Conservation (phyloP, 257 asterid genomes). For the Solanum sejunctum region DNA sequence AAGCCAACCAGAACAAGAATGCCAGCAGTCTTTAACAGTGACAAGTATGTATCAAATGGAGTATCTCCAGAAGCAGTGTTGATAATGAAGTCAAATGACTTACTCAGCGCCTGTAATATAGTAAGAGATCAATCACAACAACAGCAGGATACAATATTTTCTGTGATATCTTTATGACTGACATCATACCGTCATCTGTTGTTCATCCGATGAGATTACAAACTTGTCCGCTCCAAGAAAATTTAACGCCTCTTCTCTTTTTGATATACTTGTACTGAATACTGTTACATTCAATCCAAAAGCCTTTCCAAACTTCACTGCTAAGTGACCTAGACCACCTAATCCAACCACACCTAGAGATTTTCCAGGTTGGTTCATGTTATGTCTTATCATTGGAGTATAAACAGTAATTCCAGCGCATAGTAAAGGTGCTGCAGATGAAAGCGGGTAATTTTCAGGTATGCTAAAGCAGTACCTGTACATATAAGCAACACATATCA, state of each 20-base stretch:
- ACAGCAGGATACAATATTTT: neutral
- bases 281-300: constrained; percentile 85
- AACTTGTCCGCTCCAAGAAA: constrained; percentile 76
- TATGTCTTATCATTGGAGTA: constrained; percentile 72
- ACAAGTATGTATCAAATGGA: constrained; percentile 50
- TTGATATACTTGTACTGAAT: constrained; percentile 72
- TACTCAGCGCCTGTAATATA: constrained; percentile 41
- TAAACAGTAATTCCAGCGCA: constrained; percentile 96
- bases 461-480: constrained; percentile 69
- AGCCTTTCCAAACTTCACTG: constrained; percentile 92
- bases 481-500: neutral
- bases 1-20: constrained; percentile 67
- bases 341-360: constrained; percentile 83
- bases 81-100: constrained; percentile 69
- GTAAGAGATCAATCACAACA: neutral
- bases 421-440: constrained; percentile 74
- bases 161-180: neutral
- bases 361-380: constrained; percentile 84
- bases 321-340: constrained; percentile 96
- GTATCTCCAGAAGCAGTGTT: constrained; percentile 66
- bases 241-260: constrained; percentile 61
- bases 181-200: constrained; percentile 49
- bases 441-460: constrained; percentile 61
- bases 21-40: constrained; percentile 63
- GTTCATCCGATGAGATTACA: constrained; percentile 64